These are phyloP conservation scores for Przewalskia tangutica DNA, from an alignment of 257 asterid species.

Conservation along the genomic window DNA sequence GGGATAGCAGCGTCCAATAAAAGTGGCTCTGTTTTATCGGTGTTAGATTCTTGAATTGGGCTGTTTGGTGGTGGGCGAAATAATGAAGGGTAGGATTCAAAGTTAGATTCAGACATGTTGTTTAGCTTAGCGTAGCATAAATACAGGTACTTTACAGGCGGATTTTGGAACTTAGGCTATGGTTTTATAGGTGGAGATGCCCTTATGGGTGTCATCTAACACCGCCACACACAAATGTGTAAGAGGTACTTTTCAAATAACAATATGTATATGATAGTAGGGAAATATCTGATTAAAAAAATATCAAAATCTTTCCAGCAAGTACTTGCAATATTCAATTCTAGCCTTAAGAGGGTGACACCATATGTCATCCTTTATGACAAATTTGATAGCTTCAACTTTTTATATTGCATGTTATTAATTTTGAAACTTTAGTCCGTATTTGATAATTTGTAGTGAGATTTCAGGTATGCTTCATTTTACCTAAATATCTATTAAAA, in stretches of 20 bases:
- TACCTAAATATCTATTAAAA: too few relatives aligned
- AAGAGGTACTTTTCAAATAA: not conserved
- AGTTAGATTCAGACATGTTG: slow-evolving; percentile 6
- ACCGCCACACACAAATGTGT: not conserved
- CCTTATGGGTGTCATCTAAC: not conserved
- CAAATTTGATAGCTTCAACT: too few relatives aligned
- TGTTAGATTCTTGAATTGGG: slow-evolving; percentile 5
- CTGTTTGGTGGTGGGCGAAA: slow-evolving; percentile 26
- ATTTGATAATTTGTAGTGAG: too few relatives aligned
- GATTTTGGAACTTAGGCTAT: not conserved
- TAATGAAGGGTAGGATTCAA: slow-evolving; percentile 59
- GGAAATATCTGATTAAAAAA: not conserved
- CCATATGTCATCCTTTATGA: too few relatives aligned
- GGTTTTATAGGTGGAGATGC: not conserved
- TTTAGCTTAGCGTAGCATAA: not conserved
- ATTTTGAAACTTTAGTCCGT: too few relatives aligned
- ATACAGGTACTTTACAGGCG: not conserved
- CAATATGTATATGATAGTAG: not conserved
- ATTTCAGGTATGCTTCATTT: too few relatives aligned
- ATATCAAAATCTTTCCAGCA: too few relatives aligned
- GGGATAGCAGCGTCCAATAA: slow-evolving; percentile 34
- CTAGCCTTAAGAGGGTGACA: too few relatives aligned
- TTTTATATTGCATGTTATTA: too few relatives aligned
- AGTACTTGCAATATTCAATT: too few relatives aligned
- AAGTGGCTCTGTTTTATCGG: not conserved